A percentile compares a stretch with the other conserved stretches of the same genome.
These are phyloP conservation scores for Orbilia quercus DNA, from an alignment of 2,329 filamentous ascomycete genomes.

Conservation along the genomic window DNA sequence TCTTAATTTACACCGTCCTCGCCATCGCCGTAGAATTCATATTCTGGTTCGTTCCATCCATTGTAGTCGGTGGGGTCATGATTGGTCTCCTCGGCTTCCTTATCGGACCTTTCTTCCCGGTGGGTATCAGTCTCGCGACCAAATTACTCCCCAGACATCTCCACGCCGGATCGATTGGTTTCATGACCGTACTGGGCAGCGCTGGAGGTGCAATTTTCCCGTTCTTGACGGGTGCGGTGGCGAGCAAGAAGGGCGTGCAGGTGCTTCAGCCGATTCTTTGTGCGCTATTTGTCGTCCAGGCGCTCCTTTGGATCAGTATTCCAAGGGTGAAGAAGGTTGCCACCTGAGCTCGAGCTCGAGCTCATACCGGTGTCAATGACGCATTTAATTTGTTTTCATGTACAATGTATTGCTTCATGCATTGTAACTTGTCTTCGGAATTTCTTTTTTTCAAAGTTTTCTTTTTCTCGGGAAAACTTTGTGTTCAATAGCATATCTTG, in stretches of 20 bases:
- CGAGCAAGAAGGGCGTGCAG: constrained; percentile 69
- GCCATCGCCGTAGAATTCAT: constrained; percentile 75
- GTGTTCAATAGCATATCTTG: no score
- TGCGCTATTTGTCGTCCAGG: constrained; percentile 65
- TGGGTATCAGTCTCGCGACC: constrained; percentile 77
- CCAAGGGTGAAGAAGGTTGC: constrained; percentile 34
- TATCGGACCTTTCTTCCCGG: constrained; percentile 81
- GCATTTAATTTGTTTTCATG: no score
- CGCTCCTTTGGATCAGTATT: constrained; percentile 34
- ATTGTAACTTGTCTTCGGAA: no score
- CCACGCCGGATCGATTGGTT: constrained; percentile 83
- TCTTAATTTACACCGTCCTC: constrained; percentile 72
- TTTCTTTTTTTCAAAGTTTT: no score
- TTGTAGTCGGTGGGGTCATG: constrained; percentile 77
- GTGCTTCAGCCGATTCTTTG: constrained; percentile 71
- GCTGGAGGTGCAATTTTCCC: constrained; percentile 76
- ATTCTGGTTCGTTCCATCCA: constrained; percentile 83
- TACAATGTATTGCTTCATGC: no score
- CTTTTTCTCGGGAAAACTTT: no score
- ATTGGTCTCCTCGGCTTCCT: constrained; percentile 81
- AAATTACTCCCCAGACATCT: constrained; percentile 78
- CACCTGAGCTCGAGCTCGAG: neutral
- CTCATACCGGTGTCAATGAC: neutral
- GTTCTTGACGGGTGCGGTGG: constrained; percentile 76
- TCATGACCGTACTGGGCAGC: constrained; percentile 80